phyloP scores from a whole-genome alignment of 23 red algal genomes.

The Porphyridium purpureum region DNA sequence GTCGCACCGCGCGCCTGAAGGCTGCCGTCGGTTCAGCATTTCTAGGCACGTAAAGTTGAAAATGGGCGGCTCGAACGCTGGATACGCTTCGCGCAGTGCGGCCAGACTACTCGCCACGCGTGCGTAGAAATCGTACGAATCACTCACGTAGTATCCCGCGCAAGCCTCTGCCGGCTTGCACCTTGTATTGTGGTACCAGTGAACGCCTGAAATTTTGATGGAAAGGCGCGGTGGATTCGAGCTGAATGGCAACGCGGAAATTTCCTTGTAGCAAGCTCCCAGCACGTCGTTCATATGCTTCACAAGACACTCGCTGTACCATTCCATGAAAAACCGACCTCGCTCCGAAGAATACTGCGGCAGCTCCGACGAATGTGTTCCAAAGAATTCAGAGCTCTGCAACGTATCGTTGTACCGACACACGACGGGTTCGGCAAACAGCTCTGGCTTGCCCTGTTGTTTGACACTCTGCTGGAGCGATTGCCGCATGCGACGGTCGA shows the following conservation, averaged over 20 bases:
- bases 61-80: too few relatives aligned
- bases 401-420: slow-evolving; percentile 42
- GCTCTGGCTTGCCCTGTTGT: slow-evolving; percentile 1
- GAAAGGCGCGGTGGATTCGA: too few relatives aligned
- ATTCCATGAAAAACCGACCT: slow-evolving; percentile 44
- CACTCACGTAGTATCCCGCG: slow-evolving; percentile 26
- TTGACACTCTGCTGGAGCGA: slow-evolving; percentile 5
- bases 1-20: slow-evolving; percentile 17
- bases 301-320: slow-evolving; percentile 39
- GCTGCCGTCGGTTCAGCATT: slow-evolving; percentile 57
- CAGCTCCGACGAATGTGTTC: slow-evolving; percentile 8
- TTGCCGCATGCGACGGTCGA: slow-evolving; percentile 13
- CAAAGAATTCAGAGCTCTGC: slow-evolving; percentile 28
- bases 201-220: slow-evolving; percentile 56
- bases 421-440: slow-evolving; percentile 6
- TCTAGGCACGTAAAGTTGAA: slow-evolving; percentile 76
- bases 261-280: too few relatives aligned
- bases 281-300: slow-evolving; percentile 35
- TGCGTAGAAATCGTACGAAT: slow-evolving; percentile 12
- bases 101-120: too few relatives aligned
- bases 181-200: slow-evolving; percentile 45
- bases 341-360: slow-evolving; percentile 4
- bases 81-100: slow-evolving; percentile 16
- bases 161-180: slow-evolving; percentile 52
- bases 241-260: too few relatives aligned